phyloP scores from a whole-genome alignment of 345 rosid genomes.

The Eucalyptus microcorys region DNA sequence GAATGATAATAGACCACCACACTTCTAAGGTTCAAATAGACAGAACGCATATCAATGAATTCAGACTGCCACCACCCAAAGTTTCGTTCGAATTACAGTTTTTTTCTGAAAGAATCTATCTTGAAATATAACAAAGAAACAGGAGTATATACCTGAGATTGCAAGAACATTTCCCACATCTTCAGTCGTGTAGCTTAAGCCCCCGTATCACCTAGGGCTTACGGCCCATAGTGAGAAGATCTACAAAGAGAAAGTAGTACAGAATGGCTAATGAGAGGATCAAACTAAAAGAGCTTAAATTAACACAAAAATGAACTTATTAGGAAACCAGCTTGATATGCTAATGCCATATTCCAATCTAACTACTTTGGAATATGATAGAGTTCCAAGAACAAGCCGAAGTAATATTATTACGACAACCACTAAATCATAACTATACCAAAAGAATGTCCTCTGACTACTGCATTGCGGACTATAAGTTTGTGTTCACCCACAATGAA shows the following conservation, averaged over 20 bases:
- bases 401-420: background rate
- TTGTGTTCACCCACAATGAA: background rate
- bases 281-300: background rate
- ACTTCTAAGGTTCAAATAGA: background rate
- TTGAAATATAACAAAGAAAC: background rate
- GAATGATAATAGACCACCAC: background rate
- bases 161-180: conserved; percentile 75
- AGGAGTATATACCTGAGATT: conserved; percentile 31
- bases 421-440: background rate
- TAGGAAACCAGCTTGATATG: background rate
- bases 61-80: background rate
- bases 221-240: conserved; percentile 88
- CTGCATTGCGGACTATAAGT: background rate
- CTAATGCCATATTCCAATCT: background rate
- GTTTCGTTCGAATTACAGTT: background rate
- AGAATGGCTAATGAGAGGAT: no score
- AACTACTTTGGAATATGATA: background rate
- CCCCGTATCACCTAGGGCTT: conserved; percentile 62
- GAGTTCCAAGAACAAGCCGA: background rate
- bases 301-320: background rate
- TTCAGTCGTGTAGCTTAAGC: conserved; percentile 52
- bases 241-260: conserved; percentile 7
- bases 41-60: background rate
- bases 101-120: background rate
- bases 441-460: background rate